Evolutionary conservation across 1,139 yeast genomes (phyloP), one percentile per base, ranked within the genome.

Genomic region (Hemisphaericaspora subhashii): DNA sequence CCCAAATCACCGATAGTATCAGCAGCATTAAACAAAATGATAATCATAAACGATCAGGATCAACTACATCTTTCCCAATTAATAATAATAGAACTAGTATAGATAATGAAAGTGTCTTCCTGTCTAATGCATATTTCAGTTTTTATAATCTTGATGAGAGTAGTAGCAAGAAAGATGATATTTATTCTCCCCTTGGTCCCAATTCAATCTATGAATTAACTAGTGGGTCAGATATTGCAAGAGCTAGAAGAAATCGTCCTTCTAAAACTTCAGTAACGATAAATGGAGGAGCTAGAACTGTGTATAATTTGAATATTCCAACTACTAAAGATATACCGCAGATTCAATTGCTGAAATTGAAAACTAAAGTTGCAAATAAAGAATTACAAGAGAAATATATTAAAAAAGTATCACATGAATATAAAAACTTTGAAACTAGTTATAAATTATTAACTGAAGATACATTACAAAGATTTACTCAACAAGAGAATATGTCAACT

Each of bases 291-390:
- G 45, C 52, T 13, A 64, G 69, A 10, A 60, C 66, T 3, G 58
- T 71, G 3, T 49, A 56, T 39, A 79, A 79, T 46, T 65, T 85
- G 39, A 71, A 70, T 37, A 73, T 83, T 3, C 98, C 98, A 0
- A 83, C 96, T 0, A 67, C 77, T 2, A 72, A 73, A 37, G 98
- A 92, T 51, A 92, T 92, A 14, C 96, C 98, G 0, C 90, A 85
- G 24, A 83, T 89, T 14, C 81, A 76, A 41, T 66, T 92, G 32
- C 78, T 84, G 37, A 79, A 82, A 36, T 54, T 72, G 39, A 63
- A 81, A 10, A 67, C 72, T 12, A 76, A 73, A 42, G 77, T 80
- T 3, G 60, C 76, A 38, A 67, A 71, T 34, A 62, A 69, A 1
- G 76, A 73, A 27, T 66, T 88, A 39, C 58, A 59, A n/a, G 52